Conservation (phyloP, 2,329 filamentous ascomycete genomes). For the Xylaria arbuscula region DNA sequence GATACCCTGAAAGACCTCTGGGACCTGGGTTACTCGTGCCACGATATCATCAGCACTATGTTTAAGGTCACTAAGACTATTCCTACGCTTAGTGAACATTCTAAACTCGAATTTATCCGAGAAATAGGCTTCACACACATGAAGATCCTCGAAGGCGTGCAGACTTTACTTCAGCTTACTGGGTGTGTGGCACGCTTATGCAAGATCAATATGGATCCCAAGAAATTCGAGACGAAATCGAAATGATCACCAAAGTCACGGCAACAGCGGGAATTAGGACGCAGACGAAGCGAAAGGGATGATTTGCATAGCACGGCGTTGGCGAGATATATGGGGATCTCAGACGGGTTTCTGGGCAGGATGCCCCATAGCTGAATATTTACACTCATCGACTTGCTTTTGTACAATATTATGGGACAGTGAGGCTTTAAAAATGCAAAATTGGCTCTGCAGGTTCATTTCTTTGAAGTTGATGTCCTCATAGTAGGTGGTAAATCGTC, state of each 20-base stretch:
- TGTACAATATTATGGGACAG: conserved; percentile 27
- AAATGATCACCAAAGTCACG: conserved; percentile 22
- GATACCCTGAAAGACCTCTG: conserved; percentile 90
- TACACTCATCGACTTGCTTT: conserved; percentile 38
- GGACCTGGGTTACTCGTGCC: conserved; percentile 95
- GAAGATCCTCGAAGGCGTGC: conserved; percentile 97
- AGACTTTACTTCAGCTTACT: conserved; percentile 92
- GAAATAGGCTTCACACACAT: conserved; percentile 99
- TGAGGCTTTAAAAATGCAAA: conserved; percentile 4
- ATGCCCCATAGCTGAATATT: conserved; percentile 38
- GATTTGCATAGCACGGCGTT: conserved; percentile 49
- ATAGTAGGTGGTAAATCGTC: conserved; percentile 50
- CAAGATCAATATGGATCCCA: conserved; percentile 96
- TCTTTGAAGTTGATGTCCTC: conserved; percentile 37
- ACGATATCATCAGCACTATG: conserved; percentile 99
- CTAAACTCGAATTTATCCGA: conserved; percentile 96
- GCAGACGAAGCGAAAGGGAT: conserved; percentile 30
- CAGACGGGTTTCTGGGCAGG: conserved; percentile 24
- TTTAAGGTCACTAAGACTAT: conserved; percentile 98
- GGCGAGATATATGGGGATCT: conserved; percentile 31
- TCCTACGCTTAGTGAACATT: conserved; percentile 89
- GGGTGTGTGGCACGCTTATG: conserved; percentile 91
- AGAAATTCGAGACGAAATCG: conserved; percentile 70
- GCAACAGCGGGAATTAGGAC: not conserved
- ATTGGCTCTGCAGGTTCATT: conserved; percentile 37